A percentile compares a stretch with the other conserved stretches of the same genome.
Conservation (phyloP, 1,284 basidiomycete species). For the Fomitopsis palustris region DNA sequence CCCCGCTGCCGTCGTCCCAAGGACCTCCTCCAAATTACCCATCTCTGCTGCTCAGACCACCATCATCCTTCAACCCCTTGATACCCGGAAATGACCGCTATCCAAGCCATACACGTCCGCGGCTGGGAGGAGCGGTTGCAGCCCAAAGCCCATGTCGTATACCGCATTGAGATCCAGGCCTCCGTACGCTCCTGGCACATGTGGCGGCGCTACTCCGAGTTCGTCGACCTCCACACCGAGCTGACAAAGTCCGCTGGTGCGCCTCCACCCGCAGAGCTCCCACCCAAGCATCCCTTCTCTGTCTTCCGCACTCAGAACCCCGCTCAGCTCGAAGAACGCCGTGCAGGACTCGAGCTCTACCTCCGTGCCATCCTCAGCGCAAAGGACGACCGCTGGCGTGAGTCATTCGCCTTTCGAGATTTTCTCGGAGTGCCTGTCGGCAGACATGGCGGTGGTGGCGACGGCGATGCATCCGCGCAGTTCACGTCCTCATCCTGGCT, state of each 20-base stretch:
- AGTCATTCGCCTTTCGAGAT: conserved; percentile 74
- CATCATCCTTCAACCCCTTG: not conserved
- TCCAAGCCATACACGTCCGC: conserved; percentile 70
- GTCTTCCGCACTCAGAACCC: conserved; percentile 47
- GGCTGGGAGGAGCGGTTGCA: conserved; percentile 61
- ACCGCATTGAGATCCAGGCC: conserved; percentile 76
- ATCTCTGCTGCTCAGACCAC: not conserved
- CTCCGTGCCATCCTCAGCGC: conserved; percentile 81
- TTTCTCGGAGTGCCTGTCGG: conserved; percentile 83
- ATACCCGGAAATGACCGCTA: conserved; percentile 50
- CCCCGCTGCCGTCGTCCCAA: not conserved
- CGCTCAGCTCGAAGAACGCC: conserved; percentile 69
- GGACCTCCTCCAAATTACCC: not conserved
- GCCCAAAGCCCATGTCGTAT: conserved; percentile 78
- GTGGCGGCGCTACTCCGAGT: conserved; percentile 92
- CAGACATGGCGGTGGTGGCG: conserved; percentile 38
- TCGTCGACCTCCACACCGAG: conserved; percentile 81
- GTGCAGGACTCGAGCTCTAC: conserved; percentile 77
- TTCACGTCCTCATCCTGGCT: conserved; percentile 82
- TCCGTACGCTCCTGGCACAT: conserved; percentile 90
- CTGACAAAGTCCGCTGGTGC: conserved; percentile 70
- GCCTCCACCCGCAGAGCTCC: conserved; percentile 72
- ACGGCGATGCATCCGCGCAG: conserved; percentile 30
- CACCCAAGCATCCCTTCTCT: conserved; percentile 78
- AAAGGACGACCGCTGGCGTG: conserved; percentile 82